Conservation (phyloP, 768 basidiomycete species). For the Rhodotorula graminis region DNA sequence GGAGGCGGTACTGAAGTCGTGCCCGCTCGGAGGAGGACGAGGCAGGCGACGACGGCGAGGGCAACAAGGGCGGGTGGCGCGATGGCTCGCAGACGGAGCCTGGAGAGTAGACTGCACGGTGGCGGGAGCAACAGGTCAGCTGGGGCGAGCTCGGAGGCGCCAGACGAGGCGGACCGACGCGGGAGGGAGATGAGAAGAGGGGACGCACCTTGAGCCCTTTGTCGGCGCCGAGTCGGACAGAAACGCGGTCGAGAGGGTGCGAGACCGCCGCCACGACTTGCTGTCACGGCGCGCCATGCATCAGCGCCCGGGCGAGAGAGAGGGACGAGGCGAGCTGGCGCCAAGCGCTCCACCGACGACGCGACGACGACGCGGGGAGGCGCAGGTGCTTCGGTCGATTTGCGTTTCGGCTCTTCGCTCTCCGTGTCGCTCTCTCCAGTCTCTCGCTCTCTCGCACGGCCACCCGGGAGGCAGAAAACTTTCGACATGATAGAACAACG, state of each 20-base stretch:
- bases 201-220: no score
- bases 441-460: no score
- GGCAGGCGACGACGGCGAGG: conserved; percentile 1
- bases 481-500: no score
- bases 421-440: no score
- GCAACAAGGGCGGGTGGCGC: background rate
- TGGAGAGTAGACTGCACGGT: background rate
- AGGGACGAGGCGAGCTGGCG: no score
- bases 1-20: background rate
- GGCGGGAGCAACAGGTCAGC: no score
- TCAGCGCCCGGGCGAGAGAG: background rate
- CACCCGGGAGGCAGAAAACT: no score
- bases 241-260: conserved; percentile 1
- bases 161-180: background rate
- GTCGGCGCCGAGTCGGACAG: background rate
- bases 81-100: background rate
- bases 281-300: background rate
- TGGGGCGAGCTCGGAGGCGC: background rate
- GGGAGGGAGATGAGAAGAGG: background rate
- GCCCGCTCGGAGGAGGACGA: background rate
- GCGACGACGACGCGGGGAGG: no score
- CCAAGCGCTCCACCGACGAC: no score
- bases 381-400: no score
- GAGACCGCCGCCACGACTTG: background rate
- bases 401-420: no score